These are phyloP conservation scores for Aspergillus sclerotiicarbonarius DNA, from an alignment of 495 filamentous ascomycete genomes.

Conservation along the genomic window DNA sequence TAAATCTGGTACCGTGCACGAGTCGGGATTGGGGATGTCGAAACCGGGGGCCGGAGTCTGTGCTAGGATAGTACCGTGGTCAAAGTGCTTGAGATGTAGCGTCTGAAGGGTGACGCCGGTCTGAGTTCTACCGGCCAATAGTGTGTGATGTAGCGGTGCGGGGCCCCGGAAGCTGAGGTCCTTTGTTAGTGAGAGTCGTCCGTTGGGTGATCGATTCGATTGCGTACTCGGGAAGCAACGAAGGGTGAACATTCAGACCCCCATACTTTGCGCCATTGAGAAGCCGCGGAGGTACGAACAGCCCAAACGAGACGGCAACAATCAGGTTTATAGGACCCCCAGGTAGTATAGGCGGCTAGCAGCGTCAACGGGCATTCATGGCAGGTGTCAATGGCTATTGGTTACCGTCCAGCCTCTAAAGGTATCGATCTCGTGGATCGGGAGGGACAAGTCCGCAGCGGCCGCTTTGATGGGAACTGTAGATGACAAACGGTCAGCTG, in stretches of 20 bases:
- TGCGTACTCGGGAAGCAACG: slow-evolving; percentile 79
- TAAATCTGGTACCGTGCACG: slow-evolving; percentile 44
- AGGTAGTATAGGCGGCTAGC: slow-evolving; percentile 55
- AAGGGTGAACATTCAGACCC: slow-evolving; percentile 92
- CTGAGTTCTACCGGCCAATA: slow-evolving; percentile 53
- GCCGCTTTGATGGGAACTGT: slow-evolving; percentile 72
- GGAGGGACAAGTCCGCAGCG: slow-evolving; percentile 60
- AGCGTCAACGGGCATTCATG: slow-evolving; percentile 17
- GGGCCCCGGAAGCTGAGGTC: slow-evolving; percentile 62
- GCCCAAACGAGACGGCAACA: slow-evolving; percentile 93
- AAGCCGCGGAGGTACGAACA: slow-evolving; percentile 78
- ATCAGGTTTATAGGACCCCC: slow-evolving; percentile 69
- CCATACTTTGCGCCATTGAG: slow-evolving; percentile 70
- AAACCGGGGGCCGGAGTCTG: slow-evolving; percentile 61
- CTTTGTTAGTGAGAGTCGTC: slow-evolving; percentile 6
- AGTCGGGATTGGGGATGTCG: slow-evolving; percentile 42
- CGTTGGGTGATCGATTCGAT: not conserved
- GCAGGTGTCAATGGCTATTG: not conserved
- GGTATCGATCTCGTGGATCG: slow-evolving; percentile 70
- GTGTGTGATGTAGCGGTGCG: slow-evolving; percentile 77
- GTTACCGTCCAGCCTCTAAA: slow-evolving; percentile 79
- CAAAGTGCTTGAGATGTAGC: slow-evolving; percentile 69
- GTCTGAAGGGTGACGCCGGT: slow-evolving; percentile 85
- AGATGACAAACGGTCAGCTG: slow-evolving; percentile 12
- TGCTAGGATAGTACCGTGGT: slow-evolving; percentile 70